Base-by-base conservation (phyloP, 2,329 filamentous ascomycete genomes). In the Sporothrix brasiliensis region DNA sequence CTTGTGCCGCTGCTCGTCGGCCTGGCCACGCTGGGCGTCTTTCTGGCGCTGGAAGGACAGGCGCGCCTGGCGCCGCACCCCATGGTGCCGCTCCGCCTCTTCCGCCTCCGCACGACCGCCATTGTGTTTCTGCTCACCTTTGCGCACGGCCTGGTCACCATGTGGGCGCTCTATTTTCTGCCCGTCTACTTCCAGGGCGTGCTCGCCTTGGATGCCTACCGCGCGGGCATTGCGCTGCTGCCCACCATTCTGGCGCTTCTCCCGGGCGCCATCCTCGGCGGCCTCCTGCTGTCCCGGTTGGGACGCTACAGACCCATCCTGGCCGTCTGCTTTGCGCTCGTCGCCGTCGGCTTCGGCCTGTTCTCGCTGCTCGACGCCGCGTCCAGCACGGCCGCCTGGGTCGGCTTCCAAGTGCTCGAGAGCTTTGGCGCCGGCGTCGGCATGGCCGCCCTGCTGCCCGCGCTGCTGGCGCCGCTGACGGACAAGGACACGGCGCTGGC, bases 171-270 rank as follows among this genome's bases (percentile, higher is more conserved):
- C 69, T 81, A 79, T 75, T 83, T 83, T 72, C 73, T 83, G 1
- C 82, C 83, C 0, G 75, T 84, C 16, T 84, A 83, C 74, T 84
- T 84, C 75, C 82, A 84, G 69, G 79, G 77, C 6, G 79, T 84
- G 0, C 75, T 78, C 2, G 71, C 72, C 1, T 74, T 77, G 5
- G 75, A 77, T 0, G 77, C 82, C 0, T 74, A 75, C 0, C 71
- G 76, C 11, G 76, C 79, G 0, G 79, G 77, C 11, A 73, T 79
- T 13, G 69, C 75, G 19, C 74, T 69, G n/a, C 75, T 80, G 71
- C 70, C 74, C 74, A 76, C 74, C 70, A 74, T 73, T 13, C 68
- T 76, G 5, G 58, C 58, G 1, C 58, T 63, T 6, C 58, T 63
- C 1, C 58, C 58, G n/a, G 58, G 58, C 10, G 58, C 58, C 21